Percentiles rank a stretch among this genome's conserved stretches.
Conservation (phyloP, 2,329 filamentous ascomycete species). For the Dothideomycetes sp. region DNA sequence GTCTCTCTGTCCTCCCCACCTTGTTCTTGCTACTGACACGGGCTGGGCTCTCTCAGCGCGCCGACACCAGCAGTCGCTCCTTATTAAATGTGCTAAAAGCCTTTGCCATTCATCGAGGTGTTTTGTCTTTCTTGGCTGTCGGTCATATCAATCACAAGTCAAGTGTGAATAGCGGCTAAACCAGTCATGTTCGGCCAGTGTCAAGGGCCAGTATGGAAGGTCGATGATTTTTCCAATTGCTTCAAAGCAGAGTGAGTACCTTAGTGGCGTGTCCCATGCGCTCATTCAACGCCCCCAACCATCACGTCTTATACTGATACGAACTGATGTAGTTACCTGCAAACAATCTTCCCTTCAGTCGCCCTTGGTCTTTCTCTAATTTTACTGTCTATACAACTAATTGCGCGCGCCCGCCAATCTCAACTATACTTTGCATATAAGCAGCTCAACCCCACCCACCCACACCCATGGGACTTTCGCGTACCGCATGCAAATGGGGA, state of each 20-base stretch:
- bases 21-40: too few species aligned
- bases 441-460: constrained; percentile 34
- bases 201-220: constrained; percentile 46
- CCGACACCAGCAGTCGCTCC: too few species aligned
- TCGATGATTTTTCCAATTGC: constrained; percentile 51
- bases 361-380: constrained; percentile 60
- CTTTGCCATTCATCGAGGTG: too few species aligned
- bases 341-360: constrained; percentile 66
- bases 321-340: constrained; percentile 52
- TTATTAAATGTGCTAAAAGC: too few species aligned
- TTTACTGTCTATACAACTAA: constrained; percentile 49
- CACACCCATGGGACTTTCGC: constrained; percentile 26
- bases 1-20: too few species aligned
- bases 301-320: constrained; percentile 10
- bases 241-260: constrained; percentile 55
- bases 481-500: constrained; percentile 13
- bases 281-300: background rate
- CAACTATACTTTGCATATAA: constrained; percentile 49
- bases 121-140: too few species aligned
- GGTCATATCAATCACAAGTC: constrained; percentile 16
- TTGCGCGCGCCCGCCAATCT: constrained; percentile 42
- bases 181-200: constrained; percentile 44
- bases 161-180: constrained; percentile 15
- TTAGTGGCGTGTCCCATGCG: too few species aligned
- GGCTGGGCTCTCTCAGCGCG: too few species aligned